Evolutionary conservation across 805 yeast genomes (phyloP).

Genomic region (Kuraishia hungarica): DNA sequence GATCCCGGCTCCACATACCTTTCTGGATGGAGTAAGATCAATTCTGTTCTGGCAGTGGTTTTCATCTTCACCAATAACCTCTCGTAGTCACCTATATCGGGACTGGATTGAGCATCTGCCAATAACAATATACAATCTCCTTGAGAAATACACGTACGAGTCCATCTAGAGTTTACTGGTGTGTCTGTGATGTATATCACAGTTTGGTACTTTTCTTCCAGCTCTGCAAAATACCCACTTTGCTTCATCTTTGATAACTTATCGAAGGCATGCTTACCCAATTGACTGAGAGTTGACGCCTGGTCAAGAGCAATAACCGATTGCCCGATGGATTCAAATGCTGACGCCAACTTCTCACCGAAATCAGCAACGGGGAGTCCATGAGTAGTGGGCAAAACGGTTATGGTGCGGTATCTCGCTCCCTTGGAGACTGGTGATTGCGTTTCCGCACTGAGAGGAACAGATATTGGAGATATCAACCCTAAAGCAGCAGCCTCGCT

Average conservation of each 20-base stretch:
- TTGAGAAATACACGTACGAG: conserved; percentile 84
- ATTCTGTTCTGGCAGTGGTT: conserved; percentile 81
- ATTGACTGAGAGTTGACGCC: conserved; percentile 64
- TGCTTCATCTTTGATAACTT: conserved; percentile 77
- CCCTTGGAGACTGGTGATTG: conserved; percentile 7
- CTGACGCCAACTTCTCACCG: conserved; percentile 63
- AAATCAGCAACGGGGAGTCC: conserved; percentile 87
- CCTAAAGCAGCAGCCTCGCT: conserved; percentile 6
- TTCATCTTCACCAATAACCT: conserved; percentile 61
- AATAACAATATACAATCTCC: conserved; percentile 89
- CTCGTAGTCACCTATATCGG: conserved; percentile 82
- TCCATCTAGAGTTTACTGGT: conserved; percentile 78
- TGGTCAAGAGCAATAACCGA: conserved; percentile 77
- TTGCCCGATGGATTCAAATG: conserved; percentile 64
- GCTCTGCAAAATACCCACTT: conserved; percentile 81
- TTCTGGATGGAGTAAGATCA: conserved; percentile 78
- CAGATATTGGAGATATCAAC: conserved; percentile 1
- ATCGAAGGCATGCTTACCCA: conserved; percentile 92
- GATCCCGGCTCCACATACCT: conserved; percentile 77
- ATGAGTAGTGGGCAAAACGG: conserved; percentile 68
- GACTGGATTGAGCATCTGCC: conserved; percentile 73
- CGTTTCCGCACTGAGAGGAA: background rate
- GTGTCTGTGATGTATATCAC: conserved; percentile 88
- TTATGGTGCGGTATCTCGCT: conserved; percentile 68
- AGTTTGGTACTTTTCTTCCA: conserved; percentile 85